These are phyloP conservation scores for Cajanus cajan DNA, from an alignment of 306 rosid species.

Conservation along the genomic window DNA sequence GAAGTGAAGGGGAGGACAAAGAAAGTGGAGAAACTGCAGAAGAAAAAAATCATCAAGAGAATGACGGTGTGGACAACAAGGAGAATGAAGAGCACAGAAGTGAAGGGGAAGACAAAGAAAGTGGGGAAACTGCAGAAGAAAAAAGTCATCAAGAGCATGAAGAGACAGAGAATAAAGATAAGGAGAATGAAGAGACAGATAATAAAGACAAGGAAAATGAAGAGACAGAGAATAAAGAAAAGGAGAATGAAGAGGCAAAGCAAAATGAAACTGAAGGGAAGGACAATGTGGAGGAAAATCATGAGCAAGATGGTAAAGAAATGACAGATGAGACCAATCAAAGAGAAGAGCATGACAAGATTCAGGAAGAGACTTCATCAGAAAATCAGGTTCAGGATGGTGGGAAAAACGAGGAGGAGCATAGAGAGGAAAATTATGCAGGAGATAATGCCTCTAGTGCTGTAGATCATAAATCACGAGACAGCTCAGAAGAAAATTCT, in stretches of 20 bases:
- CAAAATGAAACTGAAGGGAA: constrained; percentile 26
- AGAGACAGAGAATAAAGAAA: constrained; percentile 28
- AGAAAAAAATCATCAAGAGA: constrained; percentile 22
- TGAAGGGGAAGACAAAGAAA: constrained; percentile 36
- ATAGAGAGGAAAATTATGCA: constrained; percentile 69
- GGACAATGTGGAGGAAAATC: constrained; percentile 35
- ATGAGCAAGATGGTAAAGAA: constrained; percentile 40
- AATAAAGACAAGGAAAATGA: constrained; percentile 25
- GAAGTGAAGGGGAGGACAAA: constrained; percentile 36
- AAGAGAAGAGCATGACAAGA: constrained; percentile 49
- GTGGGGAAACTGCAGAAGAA: constrained; percentile 23
- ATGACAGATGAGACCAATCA: constrained; percentile 40
- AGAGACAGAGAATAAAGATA: constrained; percentile 8
- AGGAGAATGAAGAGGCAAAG: constrained; percentile 37
- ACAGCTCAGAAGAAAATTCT: constrained; percentile 32
- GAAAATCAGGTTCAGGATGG: constrained; percentile 62
- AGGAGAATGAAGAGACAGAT: constrained; percentile 37
- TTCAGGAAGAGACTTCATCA: constrained; percentile 50
- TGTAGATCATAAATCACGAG: constrained; percentile 54
- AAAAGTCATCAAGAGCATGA: constrained; percentile 24
- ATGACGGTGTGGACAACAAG: constrained; percentile 36
- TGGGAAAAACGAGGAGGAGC: constrained; percentile 45
- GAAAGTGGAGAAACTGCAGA: constrained; percentile 30
- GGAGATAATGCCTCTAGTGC: constrained; percentile 87
- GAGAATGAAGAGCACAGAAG: constrained; percentile 36